Evolutionary conservation across 2,329 filamentous ascomycete species (phyloP).

Genomic region (Neoscytalidium dimidiatum): DNA sequence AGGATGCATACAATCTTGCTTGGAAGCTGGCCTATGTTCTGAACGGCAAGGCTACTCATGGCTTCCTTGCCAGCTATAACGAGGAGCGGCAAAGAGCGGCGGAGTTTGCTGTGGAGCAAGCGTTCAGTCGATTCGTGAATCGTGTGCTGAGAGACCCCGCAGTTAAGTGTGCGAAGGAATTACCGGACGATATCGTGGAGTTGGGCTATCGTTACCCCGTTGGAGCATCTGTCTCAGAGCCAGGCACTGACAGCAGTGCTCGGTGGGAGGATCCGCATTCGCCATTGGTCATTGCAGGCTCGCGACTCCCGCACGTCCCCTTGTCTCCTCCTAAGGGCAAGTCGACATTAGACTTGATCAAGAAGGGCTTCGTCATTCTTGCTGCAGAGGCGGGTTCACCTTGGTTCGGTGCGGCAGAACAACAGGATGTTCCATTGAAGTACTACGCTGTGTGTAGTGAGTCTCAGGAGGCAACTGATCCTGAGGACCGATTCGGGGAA

Average conservation of each 20-base stretch:
- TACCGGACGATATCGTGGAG: too few species aligned
- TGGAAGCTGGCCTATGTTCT: not conserved
- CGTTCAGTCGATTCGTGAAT: not conserved
- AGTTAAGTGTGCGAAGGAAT: too few species aligned
- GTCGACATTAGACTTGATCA: not conserved
- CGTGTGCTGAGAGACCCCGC: not conserved
- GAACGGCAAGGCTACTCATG: not conserved
- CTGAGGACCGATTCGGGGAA: not conserved
- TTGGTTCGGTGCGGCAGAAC: not conserved
- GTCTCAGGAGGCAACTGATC: not conserved
- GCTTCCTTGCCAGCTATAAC: not conserved
- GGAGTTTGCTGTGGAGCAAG: not conserved
- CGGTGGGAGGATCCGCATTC: too few species aligned
- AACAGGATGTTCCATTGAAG: not conserved
- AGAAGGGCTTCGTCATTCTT: not conserved
- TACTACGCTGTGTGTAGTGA: not conserved
- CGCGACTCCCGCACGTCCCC: not conserved
- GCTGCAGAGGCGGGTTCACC: not conserved
- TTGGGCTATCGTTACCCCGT: too few species aligned
- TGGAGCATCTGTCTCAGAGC: too few species aligned
- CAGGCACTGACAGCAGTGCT: too few species aligned
- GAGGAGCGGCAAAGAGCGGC: not conserved
- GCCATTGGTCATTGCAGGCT: not conserved
- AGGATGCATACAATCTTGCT: not conserved
- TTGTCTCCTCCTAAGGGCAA: not conserved